Evolutionary conservation across 1,139 yeast genomes (phyloP), one percentile per base, ranked within the genome.

Genomic region (Geotrichum cucujoidarum): DNA sequence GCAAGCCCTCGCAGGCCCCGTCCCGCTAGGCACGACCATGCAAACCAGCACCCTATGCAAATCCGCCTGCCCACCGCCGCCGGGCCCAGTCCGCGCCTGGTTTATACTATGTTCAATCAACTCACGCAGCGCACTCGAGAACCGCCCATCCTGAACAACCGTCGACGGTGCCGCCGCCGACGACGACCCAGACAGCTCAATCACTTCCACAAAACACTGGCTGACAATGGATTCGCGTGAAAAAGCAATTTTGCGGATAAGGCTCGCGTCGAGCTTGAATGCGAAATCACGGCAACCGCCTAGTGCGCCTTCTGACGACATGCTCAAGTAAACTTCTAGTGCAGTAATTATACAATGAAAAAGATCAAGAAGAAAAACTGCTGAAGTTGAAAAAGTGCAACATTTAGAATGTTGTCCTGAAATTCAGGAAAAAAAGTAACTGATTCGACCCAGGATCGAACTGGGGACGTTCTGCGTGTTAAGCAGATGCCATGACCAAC

Each of bases 391-490:
- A n/a, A n/a, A n/a, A n/a, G n/a, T n/a, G n/a, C n/a, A n/a, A n/a
- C n/a, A n/a, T n/a, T n/a, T n/a, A n/a, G n/a, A n/a, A 16, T 32
- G 11, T 32, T 32, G n/a, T n/a, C n/a, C n/a, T n/a, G n/a, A n/a
- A n/a, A n/a, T n/a, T n/a, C n/a, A n/a, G n/a, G n/a, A n/a, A 32
- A n/a, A n/a, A n/a, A n/a, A n/a, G n/a, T n/a, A n/a, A n/a, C n/a
- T 88, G 95, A 85, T 84, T 85, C 80, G 83, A 88, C 95, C 95
- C 96, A 87, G 96, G 95, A 84, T 88, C 95, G 96, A 88, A 88
- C 96, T 86, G 95, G 95, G 95, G 95, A 88, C 95, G 90, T 86
- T 84, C 90, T 84, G 95, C 95, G 95, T 87, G 95, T 87, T 86
- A 87, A 85, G 95, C 95, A 86, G 90, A 83, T 84, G 95, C 94